Conservation (phyloP, 1,139 yeast genomes). For the Suhomyces maxii region DNA sequence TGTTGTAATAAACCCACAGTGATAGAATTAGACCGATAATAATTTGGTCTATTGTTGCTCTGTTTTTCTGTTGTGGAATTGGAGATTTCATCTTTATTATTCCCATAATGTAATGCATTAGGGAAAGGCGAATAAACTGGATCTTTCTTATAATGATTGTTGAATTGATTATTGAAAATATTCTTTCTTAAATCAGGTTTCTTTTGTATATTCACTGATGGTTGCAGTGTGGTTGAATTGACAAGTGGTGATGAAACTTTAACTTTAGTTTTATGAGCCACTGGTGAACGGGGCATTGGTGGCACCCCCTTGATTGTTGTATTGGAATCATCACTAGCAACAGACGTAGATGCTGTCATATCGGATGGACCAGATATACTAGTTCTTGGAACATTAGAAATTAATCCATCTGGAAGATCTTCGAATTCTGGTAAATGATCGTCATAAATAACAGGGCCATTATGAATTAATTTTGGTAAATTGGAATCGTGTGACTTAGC, state of each 20-base stretch:
- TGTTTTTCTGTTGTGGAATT: slow-evolving; percentile 23
- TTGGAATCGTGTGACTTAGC: slow-evolving; percentile 49
- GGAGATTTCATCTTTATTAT: slow-evolving; percentile 30
- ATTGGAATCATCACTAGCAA: slow-evolving; percentile 21
- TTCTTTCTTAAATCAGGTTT: slow-evolving; percentile 2
- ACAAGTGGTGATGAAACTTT: slow-evolving; percentile 22
- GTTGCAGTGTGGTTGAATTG: slow-evolving; percentile 16
- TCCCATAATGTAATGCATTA: slow-evolving; percentile 40
- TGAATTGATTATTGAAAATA: slow-evolving; percentile 24
- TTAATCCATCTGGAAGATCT: slow-evolving; percentile 44
- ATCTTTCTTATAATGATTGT: slow-evolving; percentile 49
- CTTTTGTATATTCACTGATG: slow-evolving; percentile 18
- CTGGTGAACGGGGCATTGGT: not conserved
- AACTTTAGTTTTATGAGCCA: not conserved
- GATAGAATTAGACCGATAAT: slow-evolving; percentile 43
- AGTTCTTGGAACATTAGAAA: slow-evolving; percentile 20
- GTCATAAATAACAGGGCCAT: slow-evolving; percentile 29
- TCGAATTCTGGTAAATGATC: slow-evolving; percentile 39
- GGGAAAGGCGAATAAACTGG: slow-evolving; percentile 42
- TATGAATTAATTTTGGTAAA: slow-evolving; percentile 27
- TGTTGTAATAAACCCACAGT: slow-evolving; percentile 44
- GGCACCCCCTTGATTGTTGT: slow-evolving; percentile 17
- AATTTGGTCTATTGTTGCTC: slow-evolving; percentile 27
- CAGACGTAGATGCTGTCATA: slow-evolving; percentile 12
- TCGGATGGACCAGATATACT: slow-evolving; percentile 19